A percentile compares a stretch with the other conserved stretches of the same genome.
phyloP scores from a whole-genome alignment of 495 filamentous ascomycete genomes.

The Beverwykella pulmonaria region DNA sequence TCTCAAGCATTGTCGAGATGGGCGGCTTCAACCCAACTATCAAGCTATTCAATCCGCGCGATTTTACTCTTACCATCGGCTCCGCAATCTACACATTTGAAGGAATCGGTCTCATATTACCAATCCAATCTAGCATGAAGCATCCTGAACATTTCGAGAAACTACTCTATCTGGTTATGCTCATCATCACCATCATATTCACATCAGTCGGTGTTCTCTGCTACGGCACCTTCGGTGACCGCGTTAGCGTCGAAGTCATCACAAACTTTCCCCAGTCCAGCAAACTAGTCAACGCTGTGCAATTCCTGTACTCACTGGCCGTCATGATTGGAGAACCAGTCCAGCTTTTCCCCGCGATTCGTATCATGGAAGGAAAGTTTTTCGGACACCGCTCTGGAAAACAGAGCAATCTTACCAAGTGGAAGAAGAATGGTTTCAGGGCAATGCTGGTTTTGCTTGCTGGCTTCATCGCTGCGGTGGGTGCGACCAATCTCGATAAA shows the following conservation, averaged over 20 bases:
- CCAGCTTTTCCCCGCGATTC: slow-evolving; percentile 65
- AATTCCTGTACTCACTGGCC: slow-evolving; percentile 67
- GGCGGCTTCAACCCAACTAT: slow-evolving; percentile 53
- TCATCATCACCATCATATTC: slow-evolving; percentile 65
- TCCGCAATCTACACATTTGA: slow-evolving; percentile 70
- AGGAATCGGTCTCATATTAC: slow-evolving; percentile 67
- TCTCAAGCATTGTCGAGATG: slow-evolving; percentile 50
- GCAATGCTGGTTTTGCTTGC: slow-evolving; percentile 53
- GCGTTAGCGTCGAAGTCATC: slow-evolving; percentile 64
- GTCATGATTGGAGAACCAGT: slow-evolving; percentile 65
- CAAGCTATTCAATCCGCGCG: slow-evolving; percentile 61
- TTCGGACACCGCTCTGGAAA: slow-evolving; percentile 61
- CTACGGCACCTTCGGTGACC: slow-evolving; percentile 64
- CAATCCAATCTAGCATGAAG: slow-evolving; percentile 66
- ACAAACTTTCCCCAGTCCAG: slow-evolving; percentile 64
- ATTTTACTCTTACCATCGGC: slow-evolving; percentile 65
- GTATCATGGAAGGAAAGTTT: slow-evolving; percentile 60
- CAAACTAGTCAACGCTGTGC: slow-evolving; percentile 65
- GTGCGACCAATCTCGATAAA: slow-evolving; percentile 63
- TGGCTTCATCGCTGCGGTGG: slow-evolving; percentile 55
- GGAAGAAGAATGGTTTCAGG: slow-evolving; percentile 67
- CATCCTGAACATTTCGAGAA: slow-evolving; percentile 60
- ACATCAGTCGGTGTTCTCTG: slow-evolving; percentile 65
- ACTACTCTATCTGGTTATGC: slow-evolving; percentile 62
- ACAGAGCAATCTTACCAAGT: slow-evolving; percentile 57